Base-by-base conservation (phyloP, 176 grass and related monocot species). In the Typha latifolia region DNA sequence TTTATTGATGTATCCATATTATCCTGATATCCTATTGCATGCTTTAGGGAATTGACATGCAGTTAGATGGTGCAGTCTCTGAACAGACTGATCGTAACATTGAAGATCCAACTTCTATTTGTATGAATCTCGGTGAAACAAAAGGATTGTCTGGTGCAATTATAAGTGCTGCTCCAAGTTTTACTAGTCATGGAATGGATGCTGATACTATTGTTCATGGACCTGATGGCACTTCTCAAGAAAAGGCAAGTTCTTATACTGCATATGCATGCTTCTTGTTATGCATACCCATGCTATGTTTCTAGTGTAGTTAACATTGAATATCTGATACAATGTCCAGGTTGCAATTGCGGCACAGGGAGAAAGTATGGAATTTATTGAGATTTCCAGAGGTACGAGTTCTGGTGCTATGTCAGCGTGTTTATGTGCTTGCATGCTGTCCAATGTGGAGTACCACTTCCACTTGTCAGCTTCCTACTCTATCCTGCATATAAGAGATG, bases 41-140 rank as follows among this genome's bases (percentile, higher is more conserved):
- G 26, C 49, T 78, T 80, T 50, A 91, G 88, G 88, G 53, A 72
- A 61, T 72, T 26, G 22, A 62, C 49, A 50, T 84, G n/a, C 56
- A 75, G 16, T 62, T 75, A 50, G 51, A 78, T 29, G 4, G 32
- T 62, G 23, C 55, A 64, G 47, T 78, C 49, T 49, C 24, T 32
- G 73, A 70, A 20, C 23, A 26, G 55, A 29, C 49, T 63, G 75
- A 20, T 51, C 12, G n/a, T 66, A 57, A 80, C 72, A 62, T 61
- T 49, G 68, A 52, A 62, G 48, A 70, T 77, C 62, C 43, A 49
- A 64, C 83, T 66, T 63, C 63, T 59, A 24, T 31, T 83, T 63
- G 69, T 82, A 34, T 77, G 51, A 68, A 74, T 50, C 47, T 50
- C 26, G 43, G 11, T 20, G 67, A 18, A 11, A 72, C 63, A 49